Base-by-base conservation (phyloP, 345 rosid species). In the Brassica nigra region DNA sequence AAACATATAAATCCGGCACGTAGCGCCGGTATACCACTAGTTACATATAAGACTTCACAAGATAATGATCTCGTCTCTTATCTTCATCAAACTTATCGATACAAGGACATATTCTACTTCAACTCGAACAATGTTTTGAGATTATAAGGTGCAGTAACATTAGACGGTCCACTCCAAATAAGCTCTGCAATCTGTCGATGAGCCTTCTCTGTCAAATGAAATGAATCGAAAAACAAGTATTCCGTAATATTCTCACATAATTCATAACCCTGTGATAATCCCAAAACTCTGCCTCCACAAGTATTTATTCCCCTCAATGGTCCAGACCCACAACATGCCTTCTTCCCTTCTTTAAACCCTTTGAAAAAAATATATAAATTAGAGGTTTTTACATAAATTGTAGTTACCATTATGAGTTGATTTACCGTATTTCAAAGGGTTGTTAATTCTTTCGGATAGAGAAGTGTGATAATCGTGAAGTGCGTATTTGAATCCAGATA, bases 361-460 rank as follows among this genome's bases (percentile, higher is more conserved):
- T 65, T 52, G 27, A 27, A 47, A 62, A 54, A 6, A 37, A 67
- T 23, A 59, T 29, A 37, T 2, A 15, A 10, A 20, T 52, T 33
- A 61, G 2, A 76, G 1, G 27, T 66, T 10, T 15, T 66, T 55
- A 20, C 27, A 59, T 11, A 59, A 58, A 7, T 33, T 47, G 12
- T 58, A 58, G 12, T 58, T 47, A 44, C 31, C 7, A 63, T 7
- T 23, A 3, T 12, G 20, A 11, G 6, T 59, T 62, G 27, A 9
- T 15, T 36, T 76, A 86, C 87, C 88, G 49, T 77, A 86, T 66
- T 79, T 84, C 0, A 70, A 64, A 64, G 85, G 90, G 67, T 84
- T 18, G 16, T 66, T 71, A 4, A 83, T 61, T 76, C 83, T 83
- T 37, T 86, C 62, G 5, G 10, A 29, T 14, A 12, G n/a, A 12